These are phyloP conservation scores for Lanmaoa rubissima DNA, from an alignment of 768 basidiomycete genomes.

Conservation along the genomic window DNA sequence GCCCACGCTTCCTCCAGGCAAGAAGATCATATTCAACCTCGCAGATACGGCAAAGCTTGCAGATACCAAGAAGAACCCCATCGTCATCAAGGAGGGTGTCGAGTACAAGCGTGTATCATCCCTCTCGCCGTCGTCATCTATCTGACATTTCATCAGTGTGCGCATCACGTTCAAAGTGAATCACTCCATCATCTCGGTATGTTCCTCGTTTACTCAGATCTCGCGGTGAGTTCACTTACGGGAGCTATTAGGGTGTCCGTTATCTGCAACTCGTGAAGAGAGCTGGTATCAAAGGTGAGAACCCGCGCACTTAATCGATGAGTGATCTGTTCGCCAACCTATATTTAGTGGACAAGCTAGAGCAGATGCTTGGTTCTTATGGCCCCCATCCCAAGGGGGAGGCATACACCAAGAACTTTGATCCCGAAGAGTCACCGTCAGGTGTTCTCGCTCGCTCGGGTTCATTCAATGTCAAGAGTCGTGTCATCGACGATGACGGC, in stretches of 20 bases:
- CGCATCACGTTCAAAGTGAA: slow-evolving; percentile 85
- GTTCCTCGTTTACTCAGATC: slow-evolving; percentile 14
- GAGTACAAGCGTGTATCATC: slow-evolving; percentile 70
- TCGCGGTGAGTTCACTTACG: slow-evolving; percentile 5
- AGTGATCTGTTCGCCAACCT: slow-evolving; percentile 3
- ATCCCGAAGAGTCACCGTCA: slow-evolving; percentile 67
- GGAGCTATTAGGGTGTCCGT: slow-evolving; percentile 60
- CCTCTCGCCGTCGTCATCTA: neutral
- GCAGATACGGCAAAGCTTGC: slow-evolving; percentile 42
- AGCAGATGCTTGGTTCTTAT: slow-evolving; percentile 94
- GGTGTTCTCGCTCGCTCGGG: slow-evolving; percentile 85
- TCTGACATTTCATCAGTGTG: slow-evolving; percentile 47
- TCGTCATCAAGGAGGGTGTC: slow-evolving; percentile 78
- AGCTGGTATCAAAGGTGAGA: slow-evolving; percentile 64
- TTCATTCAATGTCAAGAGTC: slow-evolving; percentile 72
- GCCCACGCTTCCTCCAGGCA: slow-evolving; percentile 60
- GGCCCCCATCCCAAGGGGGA: slow-evolving; percentile 66
- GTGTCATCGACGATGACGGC: slow-evolving; percentile 87
- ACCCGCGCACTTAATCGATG: neutral
- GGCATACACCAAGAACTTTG: slow-evolving; percentile 74
- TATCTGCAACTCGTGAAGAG: slow-evolving; percentile 91
- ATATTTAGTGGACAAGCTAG: slow-evolving; percentile 78
- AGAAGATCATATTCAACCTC: slow-evolving; percentile 67
- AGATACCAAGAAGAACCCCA: slow-evolving; percentile 73
- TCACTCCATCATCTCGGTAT: slow-evolving; percentile 82